A percentile compares a stretch with the other conserved stretches of the same genome.
Evolutionary conservation across 257 asterid species (phyloP).

Genomic region (Sherardia arvensis): DNA sequence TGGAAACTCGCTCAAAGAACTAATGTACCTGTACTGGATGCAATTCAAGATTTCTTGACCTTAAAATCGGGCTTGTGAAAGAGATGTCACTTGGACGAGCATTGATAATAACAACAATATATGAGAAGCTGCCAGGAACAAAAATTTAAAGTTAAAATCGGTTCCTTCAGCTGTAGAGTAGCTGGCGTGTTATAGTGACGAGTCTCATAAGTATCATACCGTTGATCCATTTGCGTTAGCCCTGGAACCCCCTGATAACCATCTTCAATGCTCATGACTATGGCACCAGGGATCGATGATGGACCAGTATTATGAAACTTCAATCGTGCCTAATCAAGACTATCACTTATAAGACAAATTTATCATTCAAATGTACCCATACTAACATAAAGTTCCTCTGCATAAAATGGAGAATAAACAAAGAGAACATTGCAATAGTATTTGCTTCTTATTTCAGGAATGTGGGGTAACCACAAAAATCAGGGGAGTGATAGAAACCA

Average conservation of each 20-base stretch:
- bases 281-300: constrained; percentile 64
- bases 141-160: constrained; percentile 3
- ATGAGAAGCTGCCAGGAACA: constrained; percentile 54
- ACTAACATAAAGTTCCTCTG: not conserved
- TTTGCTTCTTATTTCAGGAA: not conserved
- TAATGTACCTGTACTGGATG: constrained; percentile 73
- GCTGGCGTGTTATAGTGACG: constrained; percentile 5
- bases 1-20: not conserved
- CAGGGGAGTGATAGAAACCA: not conserved
- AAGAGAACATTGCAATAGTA: not conserved
- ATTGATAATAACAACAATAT: constrained; percentile 50
- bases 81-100: constrained; percentile 47
- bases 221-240: constrained; percentile 62
- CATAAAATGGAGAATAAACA: constrained; percentile 1
- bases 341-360: constrained; percentile 3
- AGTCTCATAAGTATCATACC: constrained; percentile 44
- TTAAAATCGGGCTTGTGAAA: constrained; percentile 40
- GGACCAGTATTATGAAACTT: constrained; percentile 84
- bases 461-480: not conserved
- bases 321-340: constrained; percentile 53
- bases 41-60: constrained; percentile 50
- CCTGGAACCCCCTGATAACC: constrained; percentile 69
- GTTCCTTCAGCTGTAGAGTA: constrained; percentile 13
- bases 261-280: constrained; percentile 85
- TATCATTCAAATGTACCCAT: not conserved